phyloP scores from a whole-genome alignment of 345 rosid species.

The Linum lewisii region DNA sequence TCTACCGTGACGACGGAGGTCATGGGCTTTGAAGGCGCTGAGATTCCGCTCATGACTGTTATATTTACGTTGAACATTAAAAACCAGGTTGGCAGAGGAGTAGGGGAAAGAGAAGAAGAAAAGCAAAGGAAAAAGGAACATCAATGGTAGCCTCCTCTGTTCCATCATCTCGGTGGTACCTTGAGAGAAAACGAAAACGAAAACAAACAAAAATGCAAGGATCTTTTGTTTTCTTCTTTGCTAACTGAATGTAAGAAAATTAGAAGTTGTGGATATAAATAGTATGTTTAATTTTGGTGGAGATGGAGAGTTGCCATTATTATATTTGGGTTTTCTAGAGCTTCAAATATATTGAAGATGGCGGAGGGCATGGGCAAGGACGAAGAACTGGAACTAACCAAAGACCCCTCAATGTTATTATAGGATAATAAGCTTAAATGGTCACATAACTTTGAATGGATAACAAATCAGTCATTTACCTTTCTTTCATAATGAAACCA shows the following conservation, averaged over 20 bases:
- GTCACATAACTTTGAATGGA: too few relatives aligned
- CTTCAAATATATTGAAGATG: neutral
- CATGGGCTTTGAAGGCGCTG: conserved; percentile 50
- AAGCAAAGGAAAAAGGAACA: conserved; percentile 12
- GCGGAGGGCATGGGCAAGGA: too few relatives aligned
- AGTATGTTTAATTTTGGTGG: neutral
- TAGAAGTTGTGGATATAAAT: neutral
- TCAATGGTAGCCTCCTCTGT: conserved; percentile 21
- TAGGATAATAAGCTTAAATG: too few relatives aligned
- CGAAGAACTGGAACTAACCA: too few relatives aligned
- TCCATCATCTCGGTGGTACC: conserved; percentile 28
- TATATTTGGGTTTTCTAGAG: too few relatives aligned
- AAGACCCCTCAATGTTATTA: too few relatives aligned
- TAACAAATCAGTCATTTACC: too few relatives aligned
- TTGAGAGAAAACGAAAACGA: neutral
- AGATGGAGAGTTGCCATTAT: neutral
- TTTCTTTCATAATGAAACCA: too few relatives aligned
- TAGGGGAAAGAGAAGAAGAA: conserved; percentile 5
- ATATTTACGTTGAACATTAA: conserved; percentile 58
- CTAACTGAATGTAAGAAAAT: neutral
- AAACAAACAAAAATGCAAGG: neutral
- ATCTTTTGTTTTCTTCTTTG: neutral
- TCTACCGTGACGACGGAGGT: conserved; percentile 57
- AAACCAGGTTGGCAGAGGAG: conserved; percentile 29
- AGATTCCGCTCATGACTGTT: conserved; percentile 36